phyloP scores from a whole-genome alignment of 2,329 filamentous ascomycete genomes.

The Sporothrix dimorphospora region DNA sequence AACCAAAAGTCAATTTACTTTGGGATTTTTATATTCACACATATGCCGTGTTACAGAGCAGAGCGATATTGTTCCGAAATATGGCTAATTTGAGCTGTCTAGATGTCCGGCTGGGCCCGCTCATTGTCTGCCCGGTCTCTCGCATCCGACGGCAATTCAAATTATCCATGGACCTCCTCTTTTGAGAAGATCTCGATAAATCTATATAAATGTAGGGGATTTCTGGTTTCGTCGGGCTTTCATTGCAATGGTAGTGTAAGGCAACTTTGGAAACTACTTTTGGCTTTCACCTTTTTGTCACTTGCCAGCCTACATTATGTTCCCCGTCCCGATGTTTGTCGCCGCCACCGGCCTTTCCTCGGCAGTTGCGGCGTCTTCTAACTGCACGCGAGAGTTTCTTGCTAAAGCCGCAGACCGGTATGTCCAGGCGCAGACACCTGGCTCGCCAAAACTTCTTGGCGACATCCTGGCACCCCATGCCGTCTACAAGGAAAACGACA shows the following conservation, averaged over 20 bases:
- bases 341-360: not conserved
- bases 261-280: not conserved
- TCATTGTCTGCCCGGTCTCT: not conserved
- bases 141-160: not conserved
- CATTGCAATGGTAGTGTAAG: no score
- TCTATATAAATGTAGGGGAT: not conserved
- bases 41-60: not conserved
- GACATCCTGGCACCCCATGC: conserved; percentile 26
- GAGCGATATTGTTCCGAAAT: not conserved
- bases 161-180: conserved; percentile 2
- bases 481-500: conserved; percentile 36
- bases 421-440: not conserved
- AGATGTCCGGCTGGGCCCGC: not conserved
- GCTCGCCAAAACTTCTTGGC: conserved; percentile 17
- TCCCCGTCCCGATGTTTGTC: not conserved
- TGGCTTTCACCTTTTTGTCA: not conserved
- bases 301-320: not conserved
- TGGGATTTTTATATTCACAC: not conserved
- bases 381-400: conserved; percentile 31
- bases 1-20: not conserved
- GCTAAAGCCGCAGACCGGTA: not conserved
- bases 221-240: no score
- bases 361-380: conserved; percentile 26
- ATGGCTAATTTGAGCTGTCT: not conserved
- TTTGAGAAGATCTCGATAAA: not conserved